These are phyloP conservation scores for Gaertneriomyces sp. DNA, from an alignment of 192 early-diverging fungal species.

Conservation along the genomic window DNA sequence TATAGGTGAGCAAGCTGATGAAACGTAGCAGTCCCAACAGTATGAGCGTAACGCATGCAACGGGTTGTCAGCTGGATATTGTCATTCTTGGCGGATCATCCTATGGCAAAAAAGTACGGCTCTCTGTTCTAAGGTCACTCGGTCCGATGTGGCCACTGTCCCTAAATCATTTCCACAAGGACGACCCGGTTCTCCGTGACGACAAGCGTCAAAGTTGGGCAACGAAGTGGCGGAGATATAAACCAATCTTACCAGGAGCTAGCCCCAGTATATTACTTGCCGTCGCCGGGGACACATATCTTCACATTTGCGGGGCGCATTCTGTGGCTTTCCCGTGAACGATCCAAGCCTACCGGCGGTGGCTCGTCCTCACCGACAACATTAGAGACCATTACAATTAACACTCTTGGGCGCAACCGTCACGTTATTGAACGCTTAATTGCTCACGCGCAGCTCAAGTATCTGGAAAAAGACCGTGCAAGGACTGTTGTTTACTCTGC, in stretches of 20 bases:
- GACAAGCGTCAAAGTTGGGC: background rate
- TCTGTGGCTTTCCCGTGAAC: constrained; percentile 48
- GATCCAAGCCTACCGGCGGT: constrained; percentile 28
- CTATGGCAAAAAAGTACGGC: constrained; percentile 15
- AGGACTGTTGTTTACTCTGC: constrained; percentile 63
- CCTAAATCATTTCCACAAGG: constrained; percentile 1
- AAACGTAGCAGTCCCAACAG: background rate
- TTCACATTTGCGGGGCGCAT: constrained; percentile 51
- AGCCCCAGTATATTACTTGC: constrained; percentile 55
- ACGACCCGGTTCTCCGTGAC: constrained; percentile 18
- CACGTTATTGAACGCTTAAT: constrained; percentile 49
- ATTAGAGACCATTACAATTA: constrained; percentile 52
- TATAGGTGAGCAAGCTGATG: background rate
- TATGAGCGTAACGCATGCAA: background rate
- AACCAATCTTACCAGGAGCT: constrained; percentile 3
- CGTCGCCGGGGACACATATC: constrained; percentile 57
- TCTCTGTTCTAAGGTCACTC: background rate
- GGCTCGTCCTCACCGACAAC: constrained; percentile 27
- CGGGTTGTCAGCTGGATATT: constrained; percentile 21
- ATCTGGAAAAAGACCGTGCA: constrained; percentile 54
- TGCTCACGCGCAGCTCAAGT: constrained; percentile 51
- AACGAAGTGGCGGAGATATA: constrained; percentile 6
- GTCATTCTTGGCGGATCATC: constrained; percentile 29
- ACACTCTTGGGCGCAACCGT: constrained; percentile 50
- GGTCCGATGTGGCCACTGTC: background rate